These are phyloP conservation scores for Circinella umbellata DNA, from an alignment of 371 early-diverging fungal species.

Conservation along the genomic window DNA sequence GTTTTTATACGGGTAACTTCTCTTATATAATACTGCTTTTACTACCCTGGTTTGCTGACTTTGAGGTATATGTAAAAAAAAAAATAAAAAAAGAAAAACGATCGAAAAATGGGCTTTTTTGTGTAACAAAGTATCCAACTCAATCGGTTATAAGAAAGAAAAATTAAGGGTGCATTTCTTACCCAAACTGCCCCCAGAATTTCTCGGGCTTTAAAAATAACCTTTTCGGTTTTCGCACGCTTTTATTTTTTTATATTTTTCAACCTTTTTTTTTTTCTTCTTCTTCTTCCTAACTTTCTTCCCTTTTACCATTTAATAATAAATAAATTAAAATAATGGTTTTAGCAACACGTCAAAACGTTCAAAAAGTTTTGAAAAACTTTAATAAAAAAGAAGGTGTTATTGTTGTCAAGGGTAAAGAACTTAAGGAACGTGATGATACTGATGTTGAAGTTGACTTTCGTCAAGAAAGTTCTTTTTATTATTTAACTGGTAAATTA, in stretches of 20 bases:
- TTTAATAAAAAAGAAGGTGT: constrained; percentile 63
- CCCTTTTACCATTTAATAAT: neutral
- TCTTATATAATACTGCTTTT: too few relatives aligned
- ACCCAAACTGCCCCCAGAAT: neutral
- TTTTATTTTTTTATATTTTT: neutral
- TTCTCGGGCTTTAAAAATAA: constrained; percentile 1
- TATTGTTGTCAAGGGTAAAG: constrained; percentile 73
- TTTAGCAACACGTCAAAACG: constrained; percentile 68
- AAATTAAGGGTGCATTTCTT: too few relatives aligned
- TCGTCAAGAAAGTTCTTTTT: constrained; percentile 89
- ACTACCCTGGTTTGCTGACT: neutral
- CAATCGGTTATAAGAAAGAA: too few relatives aligned
- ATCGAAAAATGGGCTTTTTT: too few relatives aligned
- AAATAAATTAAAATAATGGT: too few relatives aligned
- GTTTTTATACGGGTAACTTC: too few relatives aligned
- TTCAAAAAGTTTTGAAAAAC: constrained; percentile 62
- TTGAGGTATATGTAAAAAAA: neutral
- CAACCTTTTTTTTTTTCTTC: neutral
- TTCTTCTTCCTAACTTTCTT: neutral
- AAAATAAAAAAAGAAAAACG: too few relatives aligned
- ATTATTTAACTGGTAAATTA: constrained; percentile 62
- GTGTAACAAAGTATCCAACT: too few relatives aligned
- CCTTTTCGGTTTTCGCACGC: constrained; percentile 12
- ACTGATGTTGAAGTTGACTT: constrained; percentile 80
- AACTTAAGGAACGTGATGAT: constrained; percentile 68